Base-by-base conservation (phyloP, 805 yeast species). In the Kodamaea restingae region DNA sequence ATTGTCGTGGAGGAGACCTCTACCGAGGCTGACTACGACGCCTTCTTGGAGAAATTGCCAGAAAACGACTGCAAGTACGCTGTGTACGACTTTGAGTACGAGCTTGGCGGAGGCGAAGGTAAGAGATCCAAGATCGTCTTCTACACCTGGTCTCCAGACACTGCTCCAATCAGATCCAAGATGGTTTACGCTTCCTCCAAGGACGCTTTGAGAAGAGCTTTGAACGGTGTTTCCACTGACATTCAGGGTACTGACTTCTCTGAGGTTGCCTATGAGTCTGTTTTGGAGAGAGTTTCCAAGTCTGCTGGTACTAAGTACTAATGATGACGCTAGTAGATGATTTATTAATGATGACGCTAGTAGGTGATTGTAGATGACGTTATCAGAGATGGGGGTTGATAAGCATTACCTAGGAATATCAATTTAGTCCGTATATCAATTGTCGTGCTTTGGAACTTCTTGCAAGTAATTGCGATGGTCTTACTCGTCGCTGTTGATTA, bases 121-220 rank as follows among this genome's bases (percentile, higher is more conserved):
- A 88, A 88, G 77, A 85, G 95, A 75, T 78, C 81, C 50, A 81
- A 79, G 64, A 75, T 80, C 47, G 72, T 78, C 32, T 80, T 71
- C 67, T 70, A 61, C 73, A 85, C 93, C 51, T 93, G 98, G 98
- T 81, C 97, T 47, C 98, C 98, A 57, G 98, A 93, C 63, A 87
- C 95, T 46, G 96, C 98, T 40, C 88, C 93, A 46, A 81, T 93
- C 58, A 84, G 95, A 75, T 66, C 88, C 55, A 93, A 93, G 84
- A 93, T 93, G 98, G 85, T 91, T 47, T 91, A 90, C 73, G 98
- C 98, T 35, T 80, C 96, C n/a, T 90, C 98, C 45, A 88, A 88
- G 71, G 98, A 90, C 57, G 96, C 97, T 36, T 78, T 93, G 60
- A 91, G 98, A 77, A 88, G 96, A 71, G 91, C 98, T 41, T 76